phyloP scores from a whole-genome alignment of 257 asterid genomes.

The Prunella vulgaris region DNA sequence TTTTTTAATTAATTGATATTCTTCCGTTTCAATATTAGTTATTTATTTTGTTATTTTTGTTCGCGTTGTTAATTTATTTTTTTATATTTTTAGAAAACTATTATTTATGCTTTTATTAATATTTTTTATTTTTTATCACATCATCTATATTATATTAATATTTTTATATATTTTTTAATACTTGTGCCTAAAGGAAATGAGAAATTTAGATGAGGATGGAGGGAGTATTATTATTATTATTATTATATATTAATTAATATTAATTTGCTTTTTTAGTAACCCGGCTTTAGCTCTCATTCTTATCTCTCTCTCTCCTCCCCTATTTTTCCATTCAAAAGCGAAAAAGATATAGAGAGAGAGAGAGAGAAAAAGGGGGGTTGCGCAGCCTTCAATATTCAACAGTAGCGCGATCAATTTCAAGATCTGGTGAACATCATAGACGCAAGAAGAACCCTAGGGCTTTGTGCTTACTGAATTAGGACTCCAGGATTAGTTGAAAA shows the following conservation, averaged over 20 bases:
- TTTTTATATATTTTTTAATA: no score
- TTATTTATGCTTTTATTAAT: no score
- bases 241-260: neutral
- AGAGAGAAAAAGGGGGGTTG: conserved; percentile 10
- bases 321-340: neutral
- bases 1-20: no score
- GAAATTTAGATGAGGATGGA: no score
- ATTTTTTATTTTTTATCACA: no score
- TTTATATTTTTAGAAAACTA: no score
- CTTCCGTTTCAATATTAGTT: no score
- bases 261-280: neutral
- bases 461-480: neutral
- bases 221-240: neutral
- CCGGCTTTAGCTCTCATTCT: neutral
- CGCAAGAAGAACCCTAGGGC: conserved; percentile 7
- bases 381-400: conserved; percentile 16
- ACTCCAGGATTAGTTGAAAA: conserved; percentile 15
- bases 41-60: no score
- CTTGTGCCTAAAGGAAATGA: no score
- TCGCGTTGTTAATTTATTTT: no score
- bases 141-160: no score
- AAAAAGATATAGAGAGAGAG: conserved; percentile 17
- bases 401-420: conserved; percentile 10
- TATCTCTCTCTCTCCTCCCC: no score
- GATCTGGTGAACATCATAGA: conserved; percentile 22